These are phyloP conservation scores for Magnaporthiopsis incrustans DNA, from an alignment of 2,329 filamentous ascomycete species.

Conservation along the genomic window DNA sequence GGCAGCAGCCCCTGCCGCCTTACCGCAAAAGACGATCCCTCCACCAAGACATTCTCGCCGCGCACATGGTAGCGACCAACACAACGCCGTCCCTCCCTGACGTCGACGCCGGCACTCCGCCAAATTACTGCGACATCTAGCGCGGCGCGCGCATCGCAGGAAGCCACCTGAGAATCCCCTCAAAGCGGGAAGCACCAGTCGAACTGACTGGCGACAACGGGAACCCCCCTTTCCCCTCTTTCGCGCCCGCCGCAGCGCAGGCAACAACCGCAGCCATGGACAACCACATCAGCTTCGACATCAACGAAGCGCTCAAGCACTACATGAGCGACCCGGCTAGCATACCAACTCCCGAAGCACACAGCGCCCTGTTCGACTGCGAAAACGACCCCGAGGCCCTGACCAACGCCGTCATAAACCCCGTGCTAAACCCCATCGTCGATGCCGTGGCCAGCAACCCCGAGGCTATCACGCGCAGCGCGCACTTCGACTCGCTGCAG, in stretches of 20 bases:
- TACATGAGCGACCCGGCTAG: constrained; percentile 89
- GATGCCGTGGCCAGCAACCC: constrained; percentile 89
- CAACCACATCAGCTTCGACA: constrained; percentile 79
- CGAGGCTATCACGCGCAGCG: constrained; percentile 72
- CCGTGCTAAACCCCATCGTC: constrained; percentile 81
- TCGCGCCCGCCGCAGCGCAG: neutral
- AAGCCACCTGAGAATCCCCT: neutral
- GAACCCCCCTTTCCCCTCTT: neutral
- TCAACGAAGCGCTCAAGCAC: constrained; percentile 92
- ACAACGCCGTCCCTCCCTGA: neutral
- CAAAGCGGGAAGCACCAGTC: neutral
- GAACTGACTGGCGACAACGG: neutral
- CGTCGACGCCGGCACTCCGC: neutral
- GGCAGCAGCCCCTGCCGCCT: neutral
- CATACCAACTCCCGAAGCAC: constrained; percentile 80
- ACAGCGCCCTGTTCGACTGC: constrained; percentile 76
- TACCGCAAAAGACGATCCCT: neutral
- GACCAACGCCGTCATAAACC: constrained; percentile 71
- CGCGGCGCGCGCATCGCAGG: neutral
- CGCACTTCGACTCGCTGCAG: constrained; percentile 85
- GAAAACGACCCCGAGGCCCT: constrained; percentile 85
- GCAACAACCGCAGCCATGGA: constrained; percentile 39
- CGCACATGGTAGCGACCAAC: neutral
- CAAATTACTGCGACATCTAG: neutral
- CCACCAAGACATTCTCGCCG: neutral